Evolutionary conservation across 2,329 filamentous ascomycete species (phyloP).

Genomic region (Xylariaceae sp.): DNA sequence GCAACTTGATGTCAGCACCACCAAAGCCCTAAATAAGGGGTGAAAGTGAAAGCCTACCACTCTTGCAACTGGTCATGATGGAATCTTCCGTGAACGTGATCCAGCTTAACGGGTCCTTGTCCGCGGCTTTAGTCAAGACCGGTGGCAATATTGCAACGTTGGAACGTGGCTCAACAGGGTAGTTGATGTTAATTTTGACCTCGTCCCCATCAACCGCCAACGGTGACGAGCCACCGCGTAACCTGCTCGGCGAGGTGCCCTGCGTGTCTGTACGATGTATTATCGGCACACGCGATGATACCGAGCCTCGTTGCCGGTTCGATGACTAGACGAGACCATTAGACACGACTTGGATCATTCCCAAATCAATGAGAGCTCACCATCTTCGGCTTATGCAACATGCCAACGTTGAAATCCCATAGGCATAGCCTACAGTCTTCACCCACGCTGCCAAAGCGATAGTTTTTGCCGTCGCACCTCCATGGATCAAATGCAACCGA

Average conservation of each 20-base stretch:
- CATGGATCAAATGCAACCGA: slow-evolving; percentile 93
- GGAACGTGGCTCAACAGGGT: slow-evolving; percentile 79
- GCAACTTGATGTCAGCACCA: slow-evolving; percentile 4
- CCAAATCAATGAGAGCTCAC: slow-evolving; percentile 44
- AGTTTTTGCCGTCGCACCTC: slow-evolving; percentile 92
- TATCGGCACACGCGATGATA: slow-evolving; percentile 45
- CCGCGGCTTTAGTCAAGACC: slow-evolving; percentile 81
- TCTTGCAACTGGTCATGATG: slow-evolving; percentile 88
- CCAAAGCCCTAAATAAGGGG: background rate
- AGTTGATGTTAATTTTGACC: slow-evolving; percentile 55
- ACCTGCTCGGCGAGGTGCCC: slow-evolving; percentile 49
- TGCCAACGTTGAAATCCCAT: slow-evolving; percentile 97
- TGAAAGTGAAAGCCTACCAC: slow-evolving; percentile 54
- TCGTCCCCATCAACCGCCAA: slow-evolving; percentile 48
- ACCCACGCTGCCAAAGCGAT: slow-evolving; percentile 91
- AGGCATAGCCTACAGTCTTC: slow-evolving; percentile 86
- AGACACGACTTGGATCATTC: background rate
- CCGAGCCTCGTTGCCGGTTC: slow-evolving; percentile 50
- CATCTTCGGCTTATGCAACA: slow-evolving; percentile 86
- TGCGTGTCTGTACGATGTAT: slow-evolving; percentile 57
- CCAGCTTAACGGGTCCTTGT: slow-evolving; percentile 83
- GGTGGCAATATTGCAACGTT: slow-evolving; percentile 83
- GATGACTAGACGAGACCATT: slow-evolving; percentile 37
- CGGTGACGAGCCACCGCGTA: slow-evolving; percentile 66
- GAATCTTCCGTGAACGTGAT: slow-evolving; percentile 89